phyloP scores from a whole-genome alignment of 805 yeast species.

The Yamadazyma phyllophila region DNA sequence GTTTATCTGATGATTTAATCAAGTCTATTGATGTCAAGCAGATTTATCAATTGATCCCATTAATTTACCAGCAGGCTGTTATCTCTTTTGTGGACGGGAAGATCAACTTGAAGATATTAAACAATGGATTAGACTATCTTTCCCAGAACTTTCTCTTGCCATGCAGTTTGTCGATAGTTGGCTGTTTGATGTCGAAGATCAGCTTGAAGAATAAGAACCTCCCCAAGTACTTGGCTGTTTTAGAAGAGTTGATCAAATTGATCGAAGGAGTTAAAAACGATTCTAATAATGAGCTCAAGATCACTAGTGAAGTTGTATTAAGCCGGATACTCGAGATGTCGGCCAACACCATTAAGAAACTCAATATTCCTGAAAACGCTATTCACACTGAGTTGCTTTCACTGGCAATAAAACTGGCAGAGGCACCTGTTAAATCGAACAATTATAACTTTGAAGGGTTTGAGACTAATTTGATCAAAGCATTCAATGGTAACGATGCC shows the following conservation, averaged over 20 bases:
- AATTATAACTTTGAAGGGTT: conserved; percentile 9
- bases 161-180: conserved; percentile 41
- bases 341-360: conserved; percentile 8
- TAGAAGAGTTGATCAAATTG: conserved; percentile 26
- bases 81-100: conserved; percentile 54
- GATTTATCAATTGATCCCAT: conserved; percentile 66
- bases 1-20: conserved; percentile 81
- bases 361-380: background rate
- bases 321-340: conserved; percentile 19
- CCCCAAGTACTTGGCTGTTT: conserved; percentile 18
- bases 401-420: background rate
- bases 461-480: conserved; percentile 11
- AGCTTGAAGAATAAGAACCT: conserved; percentile 13
- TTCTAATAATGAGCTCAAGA: conserved; percentile 18
- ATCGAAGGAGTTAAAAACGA: conserved; percentile 18
- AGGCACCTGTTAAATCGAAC: background rate
- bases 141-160: conserved; percentile 72
- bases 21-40: conserved; percentile 64
- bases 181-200: conserved; percentile 26
- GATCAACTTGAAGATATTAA: conserved; percentile 57
- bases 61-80: conserved; percentile 70
- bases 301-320: conserved; percentile 22
- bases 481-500: conserved; percentile 10
- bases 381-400: background rate
- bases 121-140: conserved; percentile 83